phyloP scores from a whole-genome alignment of 805 yeast genomes.

The Teunomyces kruisii region DNA sequence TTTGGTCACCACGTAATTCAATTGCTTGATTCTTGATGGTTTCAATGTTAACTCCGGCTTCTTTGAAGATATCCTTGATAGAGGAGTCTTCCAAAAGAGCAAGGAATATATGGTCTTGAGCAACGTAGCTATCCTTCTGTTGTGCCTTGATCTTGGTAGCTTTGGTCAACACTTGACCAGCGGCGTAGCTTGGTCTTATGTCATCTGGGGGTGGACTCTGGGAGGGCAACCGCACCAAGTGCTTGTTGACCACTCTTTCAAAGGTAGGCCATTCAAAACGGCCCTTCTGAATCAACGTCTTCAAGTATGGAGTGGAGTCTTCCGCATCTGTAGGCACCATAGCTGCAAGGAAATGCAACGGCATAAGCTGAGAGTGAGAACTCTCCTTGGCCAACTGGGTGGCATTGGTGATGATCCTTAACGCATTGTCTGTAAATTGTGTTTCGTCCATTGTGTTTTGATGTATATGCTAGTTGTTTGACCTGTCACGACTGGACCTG shows the following conservation, averaged over 20 bases:
- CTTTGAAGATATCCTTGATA: conserved; percentile 70
- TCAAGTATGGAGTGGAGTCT: conserved; percentile 55
- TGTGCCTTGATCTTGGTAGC: conserved; percentile 78
- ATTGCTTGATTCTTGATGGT: conserved; percentile 75
- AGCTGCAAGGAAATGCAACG: conserved; percentile 91
- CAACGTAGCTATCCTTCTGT: conserved; percentile 89
- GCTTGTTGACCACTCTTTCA: conserved; percentile 77
- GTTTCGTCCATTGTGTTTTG: conserved; percentile 51
- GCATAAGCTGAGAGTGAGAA: conserved; percentile 77
- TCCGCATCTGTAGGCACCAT: conserved; percentile 65
- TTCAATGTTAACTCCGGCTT: conserved; percentile 64
- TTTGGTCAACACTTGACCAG: conserved; percentile 69
- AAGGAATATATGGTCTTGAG: conserved; percentile 88
- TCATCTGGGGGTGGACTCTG: conserved; percentile 90
- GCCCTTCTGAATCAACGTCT: conserved; percentile 80
- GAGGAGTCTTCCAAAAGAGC: conserved; percentile 81
- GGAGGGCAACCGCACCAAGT: conserved; percentile 79
- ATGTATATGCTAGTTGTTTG: neutral
- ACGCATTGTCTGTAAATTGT: conserved; percentile 92
- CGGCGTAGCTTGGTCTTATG: conserved; percentile 69
- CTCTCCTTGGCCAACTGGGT: conserved; percentile 81
- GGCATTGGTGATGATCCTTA: conserved; percentile 76
- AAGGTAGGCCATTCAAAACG: conserved; percentile 83
- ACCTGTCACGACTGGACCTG: conserved; percentile 15
- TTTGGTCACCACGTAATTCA: conserved; percentile 82